Percentiles rank a stretch among this genome's conserved stretches.
Conservation (phyloP, 352 stramenopile genomes). For the Hyaloperonospora arabidopsidis region DNA sequence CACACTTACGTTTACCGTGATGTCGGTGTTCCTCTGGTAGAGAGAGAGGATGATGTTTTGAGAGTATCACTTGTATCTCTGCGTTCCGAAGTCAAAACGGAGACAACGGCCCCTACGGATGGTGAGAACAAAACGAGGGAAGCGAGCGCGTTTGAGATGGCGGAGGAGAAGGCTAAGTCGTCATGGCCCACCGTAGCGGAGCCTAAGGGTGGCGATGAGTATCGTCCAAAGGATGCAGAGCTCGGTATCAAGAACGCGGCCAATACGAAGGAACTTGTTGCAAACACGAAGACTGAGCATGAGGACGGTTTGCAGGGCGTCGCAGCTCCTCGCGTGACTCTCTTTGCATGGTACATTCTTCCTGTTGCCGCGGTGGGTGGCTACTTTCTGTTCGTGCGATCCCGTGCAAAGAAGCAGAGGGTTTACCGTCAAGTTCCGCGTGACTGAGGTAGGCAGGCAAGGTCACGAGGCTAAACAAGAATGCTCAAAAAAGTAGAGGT, state of each 20-base stretch:
- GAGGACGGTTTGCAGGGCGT: constrained; percentile 41
- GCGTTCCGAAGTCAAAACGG: constrained; percentile 17
- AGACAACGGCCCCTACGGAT: constrained; percentile 5
- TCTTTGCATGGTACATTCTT: constrained; percentile 79
- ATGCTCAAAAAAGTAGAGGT: neutral
- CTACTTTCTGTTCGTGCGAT: constrained; percentile 62
- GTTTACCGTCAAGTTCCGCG: constrained; percentile 28
- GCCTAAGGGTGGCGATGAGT: constrained; percentile 30
- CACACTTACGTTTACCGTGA: constrained; percentile 59
- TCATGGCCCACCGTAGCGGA: constrained; percentile 15
- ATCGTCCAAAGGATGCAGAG: constrained; percentile 61
- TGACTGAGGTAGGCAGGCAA: constrained; percentile 22
- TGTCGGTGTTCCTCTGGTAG: constrained; percentile 32
- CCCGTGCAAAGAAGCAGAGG: constrained; percentile 32
- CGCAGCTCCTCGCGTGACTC: constrained; percentile 47
- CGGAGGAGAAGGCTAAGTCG: constrained; percentile 5
- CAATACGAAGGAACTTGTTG: constrained; percentile 43
- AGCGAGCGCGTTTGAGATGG: constrained; percentile 5
- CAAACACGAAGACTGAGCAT: constrained; percentile 27
- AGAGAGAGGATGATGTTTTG: constrained; percentile 18
- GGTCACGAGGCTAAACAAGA: neutral
- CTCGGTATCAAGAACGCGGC: constrained; percentile 55
- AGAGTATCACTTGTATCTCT: constrained; percentile 15
- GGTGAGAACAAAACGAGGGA: neutral
- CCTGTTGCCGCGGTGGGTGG: constrained; percentile 51